Percentiles rank a stretch among this genome's conserved stretches.
Evolutionary conservation across 345 rosid genomes (phyloP).

Genomic region (Nasturtium officinale): DNA sequence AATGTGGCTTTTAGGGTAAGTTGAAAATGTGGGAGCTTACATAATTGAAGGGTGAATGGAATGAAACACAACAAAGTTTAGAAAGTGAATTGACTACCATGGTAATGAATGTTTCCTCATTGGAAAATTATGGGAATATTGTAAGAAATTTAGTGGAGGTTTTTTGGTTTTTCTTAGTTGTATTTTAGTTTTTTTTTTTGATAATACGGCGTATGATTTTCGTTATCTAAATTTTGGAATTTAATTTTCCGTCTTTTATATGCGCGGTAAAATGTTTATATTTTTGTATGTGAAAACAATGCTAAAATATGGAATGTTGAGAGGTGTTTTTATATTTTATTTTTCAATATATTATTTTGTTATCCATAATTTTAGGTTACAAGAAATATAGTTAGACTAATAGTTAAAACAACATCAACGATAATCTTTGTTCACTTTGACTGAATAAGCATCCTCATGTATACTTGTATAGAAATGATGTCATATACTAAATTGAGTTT

Average conservation of each 20-base stretch:
- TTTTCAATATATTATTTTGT: background rate
- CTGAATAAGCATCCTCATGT: background rate
- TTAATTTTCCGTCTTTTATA: background rate
- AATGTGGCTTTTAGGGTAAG: slow-evolving; percentile 47
- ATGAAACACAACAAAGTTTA: slow-evolving; percentile 2
- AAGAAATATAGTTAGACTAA: background rate
- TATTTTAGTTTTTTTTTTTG: background rate
- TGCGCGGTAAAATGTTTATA: background rate
- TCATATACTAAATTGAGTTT: slow-evolving; percentile 7
- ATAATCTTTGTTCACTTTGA: background rate
- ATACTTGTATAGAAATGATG: slow-evolving; percentile 14
- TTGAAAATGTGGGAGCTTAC: slow-evolving; percentile 2
- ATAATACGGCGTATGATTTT: background rate
- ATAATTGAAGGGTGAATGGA: slow-evolving; percentile 18
- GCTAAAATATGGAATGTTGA: slow-evolving; percentile 1
- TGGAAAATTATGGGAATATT: slow-evolving; percentile 12
- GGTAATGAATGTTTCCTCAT: slow-evolving; percentile 36
- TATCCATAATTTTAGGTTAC: background rate
- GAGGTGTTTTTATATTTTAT: background rate
- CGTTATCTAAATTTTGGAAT: background rate
- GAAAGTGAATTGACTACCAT: slow-evolving; percentile 23
- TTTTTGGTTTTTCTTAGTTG: background rate
- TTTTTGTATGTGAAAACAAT: background rate
- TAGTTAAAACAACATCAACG: background rate
- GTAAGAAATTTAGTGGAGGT: background rate